These are phyloP conservation scores for Fusarium hostae DNA, from an alignment of 2,329 filamentous ascomycete species.

Conservation along the genomic window DNA sequence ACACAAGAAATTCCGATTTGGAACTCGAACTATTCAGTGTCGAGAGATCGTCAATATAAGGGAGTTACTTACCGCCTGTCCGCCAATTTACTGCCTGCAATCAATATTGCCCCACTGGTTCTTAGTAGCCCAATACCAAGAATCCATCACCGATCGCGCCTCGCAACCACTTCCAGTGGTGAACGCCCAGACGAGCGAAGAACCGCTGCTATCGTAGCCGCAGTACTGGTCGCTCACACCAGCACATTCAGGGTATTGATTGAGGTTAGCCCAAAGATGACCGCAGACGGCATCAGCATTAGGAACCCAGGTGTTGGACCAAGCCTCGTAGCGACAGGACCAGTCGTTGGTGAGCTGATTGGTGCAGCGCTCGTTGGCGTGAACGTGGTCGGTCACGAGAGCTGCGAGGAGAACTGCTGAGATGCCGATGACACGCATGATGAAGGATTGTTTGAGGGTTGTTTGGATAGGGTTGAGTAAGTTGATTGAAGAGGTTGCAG, in stretches of 20 bases:
- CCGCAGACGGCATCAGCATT: neutral
- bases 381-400: neutral
- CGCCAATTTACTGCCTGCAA: neutral
- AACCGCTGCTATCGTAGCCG: neutral
- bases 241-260: neutral
- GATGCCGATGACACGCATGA: neutral
- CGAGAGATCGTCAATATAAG: rapidly evolving
- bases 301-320: neutral
- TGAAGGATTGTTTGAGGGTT: neutral
- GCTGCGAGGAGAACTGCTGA: neutral
- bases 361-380: neutral
- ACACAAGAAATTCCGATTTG: neutral
- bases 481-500: neutral
- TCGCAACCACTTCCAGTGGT: neutral
- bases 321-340: neutral
- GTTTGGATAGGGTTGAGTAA: neutral
- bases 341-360: neutral
- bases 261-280: neutral
- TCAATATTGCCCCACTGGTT: neutral
- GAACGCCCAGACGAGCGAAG: neutral
- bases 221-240: neutral
- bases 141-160: neutral
- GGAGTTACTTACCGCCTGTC: rapidly evolving
- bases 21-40: neutral
- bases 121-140: neutral